Conservation (phyloP, 768 basidiomycete genomes). For the Xanthoconium stramineum region DNA sequence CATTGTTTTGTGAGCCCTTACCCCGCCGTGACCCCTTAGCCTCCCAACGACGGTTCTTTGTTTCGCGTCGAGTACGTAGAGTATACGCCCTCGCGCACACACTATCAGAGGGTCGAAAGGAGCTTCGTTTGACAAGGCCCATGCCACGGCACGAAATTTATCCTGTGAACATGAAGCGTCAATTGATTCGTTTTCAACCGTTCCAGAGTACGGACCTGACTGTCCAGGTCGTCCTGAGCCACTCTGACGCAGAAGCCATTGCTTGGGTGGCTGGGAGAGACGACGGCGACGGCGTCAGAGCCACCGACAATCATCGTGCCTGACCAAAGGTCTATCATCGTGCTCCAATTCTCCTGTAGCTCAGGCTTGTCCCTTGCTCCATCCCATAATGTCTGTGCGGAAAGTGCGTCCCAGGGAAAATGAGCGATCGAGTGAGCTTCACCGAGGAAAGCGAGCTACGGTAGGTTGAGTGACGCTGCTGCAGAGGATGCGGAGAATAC, state of each 20-base stretch:
- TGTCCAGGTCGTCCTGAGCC: conserved; percentile 16
- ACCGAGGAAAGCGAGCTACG: conserved; percentile 33
- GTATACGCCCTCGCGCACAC: conserved; percentile 48
- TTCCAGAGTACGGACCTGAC: conserved; percentile 14
- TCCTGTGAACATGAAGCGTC: conserved; percentile 17
- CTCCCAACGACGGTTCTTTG: conserved; percentile 40
- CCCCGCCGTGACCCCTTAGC: conserved; percentile 71
- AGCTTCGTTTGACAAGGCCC: conserved; percentile 47
- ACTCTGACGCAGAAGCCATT: conserved; percentile 35
- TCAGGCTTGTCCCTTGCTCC: conserved; percentile 33
- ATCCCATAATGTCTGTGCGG: conserved; percentile 40
- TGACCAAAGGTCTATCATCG: conserved; percentile 44
- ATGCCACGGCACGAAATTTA: conserved; percentile 43
- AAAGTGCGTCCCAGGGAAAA: conserved; percentile 40
- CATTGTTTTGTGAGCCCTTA: conserved; percentile 34
- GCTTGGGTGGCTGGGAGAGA: conserved; percentile 27
- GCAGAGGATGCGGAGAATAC: conserved; percentile 25
- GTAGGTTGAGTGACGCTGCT: conserved; percentile 9
- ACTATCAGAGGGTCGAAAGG: conserved; percentile 60
- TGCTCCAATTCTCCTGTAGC: conserved; percentile 40
- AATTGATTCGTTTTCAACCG: not conserved
- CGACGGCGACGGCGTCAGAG: conserved; percentile 34
- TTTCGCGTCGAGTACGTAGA: conserved; percentile 54
- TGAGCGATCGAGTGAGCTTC: conserved; percentile 38
- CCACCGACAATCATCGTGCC: conserved; percentile 53